A percentile compares a stretch with the other conserved stretches of the same genome.
Evolutionary conservation across 345 rosid genomes (phyloP).

Genomic region (Odontarrhena argentea): DNA sequence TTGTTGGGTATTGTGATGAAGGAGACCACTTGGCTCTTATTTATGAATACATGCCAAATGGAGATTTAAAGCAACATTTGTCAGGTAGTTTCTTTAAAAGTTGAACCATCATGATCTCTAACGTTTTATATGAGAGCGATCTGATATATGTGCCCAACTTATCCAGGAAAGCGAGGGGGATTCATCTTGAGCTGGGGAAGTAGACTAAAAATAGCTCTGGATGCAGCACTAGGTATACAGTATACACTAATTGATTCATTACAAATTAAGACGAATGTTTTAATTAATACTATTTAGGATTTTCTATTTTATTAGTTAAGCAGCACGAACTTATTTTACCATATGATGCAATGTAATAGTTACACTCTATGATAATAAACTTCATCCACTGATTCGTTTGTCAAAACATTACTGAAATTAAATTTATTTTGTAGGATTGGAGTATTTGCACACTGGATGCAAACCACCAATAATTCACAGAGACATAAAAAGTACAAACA

Average conservation of each 20-base stretch:
- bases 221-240: slow-evolving; percentile 52
- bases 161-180: slow-evolving; percentile 29
- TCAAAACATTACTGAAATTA: not conserved
- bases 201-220: slow-evolving; percentile 47
- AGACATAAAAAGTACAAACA: slow-evolving; percentile 51
- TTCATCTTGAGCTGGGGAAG: slow-evolving; percentile 44
- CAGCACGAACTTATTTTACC: not conserved
- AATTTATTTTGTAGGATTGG: slow-evolving; percentile 39
- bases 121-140: not conserved
- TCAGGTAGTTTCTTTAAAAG: slow-evolving; percentile 17
- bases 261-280: not conserved
- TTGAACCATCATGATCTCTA: not conserved
- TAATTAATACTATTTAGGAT: not conserved
- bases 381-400: not conserved
- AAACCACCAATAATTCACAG: slow-evolving; percentile 49
- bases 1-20: slow-evolving; percentile 48
- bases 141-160: not conserved
- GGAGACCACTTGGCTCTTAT: slow-evolving; percentile 39
- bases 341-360: not conserved
- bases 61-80: slow-evolving; percentile 32
- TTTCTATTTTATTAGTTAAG: not conserved
- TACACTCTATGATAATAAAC: not conserved
- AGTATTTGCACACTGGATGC: slow-evolving; percentile 51
- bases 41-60: slow-evolving; percentile 49
- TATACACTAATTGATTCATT: not conserved